These are phyloP conservation scores for Leccinum disarticulatum DNA, from an alignment of 768 basidiomycete species.

Conservation along the genomic window DNA sequence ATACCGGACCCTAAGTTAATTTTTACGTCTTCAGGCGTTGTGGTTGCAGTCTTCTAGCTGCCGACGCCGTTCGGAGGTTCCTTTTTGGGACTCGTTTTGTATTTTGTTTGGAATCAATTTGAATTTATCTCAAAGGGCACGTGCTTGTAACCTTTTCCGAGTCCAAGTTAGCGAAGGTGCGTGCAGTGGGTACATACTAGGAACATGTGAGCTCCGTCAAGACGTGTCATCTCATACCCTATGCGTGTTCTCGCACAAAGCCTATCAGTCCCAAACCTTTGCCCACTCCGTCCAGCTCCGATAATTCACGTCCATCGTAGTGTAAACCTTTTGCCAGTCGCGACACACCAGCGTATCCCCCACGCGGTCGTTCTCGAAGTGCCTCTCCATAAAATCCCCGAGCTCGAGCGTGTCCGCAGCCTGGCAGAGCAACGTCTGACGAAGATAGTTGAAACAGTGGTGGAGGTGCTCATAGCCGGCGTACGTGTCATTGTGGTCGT, in stretches of 20 bases:
- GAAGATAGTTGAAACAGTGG: conserved; percentile 17
- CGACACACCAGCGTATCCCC: conserved; percentile 16
- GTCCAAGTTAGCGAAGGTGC: not conserved
- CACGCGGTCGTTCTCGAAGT: conserved; percentile 10
- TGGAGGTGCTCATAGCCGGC: conserved; percentile 11
- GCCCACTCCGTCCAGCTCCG: conserved; percentile 10
- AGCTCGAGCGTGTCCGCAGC: conserved; percentile 16
- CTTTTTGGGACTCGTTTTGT: too few species aligned
- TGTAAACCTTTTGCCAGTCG: conserved; percentile 10
- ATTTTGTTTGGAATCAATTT: too few species aligned
- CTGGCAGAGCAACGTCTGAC: conserved; percentile 15
- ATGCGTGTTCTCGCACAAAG: not conserved
- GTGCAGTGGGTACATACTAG: not conserved
- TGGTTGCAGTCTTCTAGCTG: too few species aligned
- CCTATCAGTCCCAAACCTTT: conserved; percentile 12
- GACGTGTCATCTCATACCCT: not conserved
- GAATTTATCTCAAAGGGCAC: too few species aligned
- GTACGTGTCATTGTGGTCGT: conserved; percentile 10
- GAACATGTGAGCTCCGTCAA: not conserved
- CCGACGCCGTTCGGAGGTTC: too few species aligned
- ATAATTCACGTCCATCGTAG: conserved; percentile 7
- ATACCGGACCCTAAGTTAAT: too few species aligned
- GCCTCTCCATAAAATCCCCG: conserved; percentile 16
- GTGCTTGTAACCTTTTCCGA: too few species aligned
- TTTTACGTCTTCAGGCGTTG: too few species aligned